phyloP scores from a whole-genome alignment of 225 moss, liverwort and hornwort species.

The Pseudoscleropodium purum region DNA sequence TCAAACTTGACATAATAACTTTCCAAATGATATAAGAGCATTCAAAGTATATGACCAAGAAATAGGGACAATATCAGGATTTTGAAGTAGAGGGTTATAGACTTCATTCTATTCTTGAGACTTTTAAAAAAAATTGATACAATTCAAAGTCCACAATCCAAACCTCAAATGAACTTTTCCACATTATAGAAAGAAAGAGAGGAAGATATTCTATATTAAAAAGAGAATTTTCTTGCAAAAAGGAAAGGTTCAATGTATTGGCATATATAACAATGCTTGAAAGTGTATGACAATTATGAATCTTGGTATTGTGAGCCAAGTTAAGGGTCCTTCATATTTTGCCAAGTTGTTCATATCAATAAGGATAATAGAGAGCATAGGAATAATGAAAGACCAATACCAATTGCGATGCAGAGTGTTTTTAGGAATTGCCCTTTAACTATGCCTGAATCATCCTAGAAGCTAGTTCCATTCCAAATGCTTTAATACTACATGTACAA shows the following conservation, averaged over 20 bases:
- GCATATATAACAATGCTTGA: background rate
- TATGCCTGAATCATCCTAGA: rapidly evolving
- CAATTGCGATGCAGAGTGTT: rapidly evolving
- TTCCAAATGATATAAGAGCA: background rate
- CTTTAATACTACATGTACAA: rapidly evolving
- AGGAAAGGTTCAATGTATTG: background rate
- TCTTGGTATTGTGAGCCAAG: background rate
- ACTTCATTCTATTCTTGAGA: background rate
- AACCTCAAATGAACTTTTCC: background rate
- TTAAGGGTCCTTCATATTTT: rapidly evolving
- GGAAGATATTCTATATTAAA: background rate
- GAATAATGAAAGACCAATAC: background rate
- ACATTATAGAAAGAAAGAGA: rapidly evolving
- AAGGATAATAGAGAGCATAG: rapidly evolving
- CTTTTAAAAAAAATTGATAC: background rate
- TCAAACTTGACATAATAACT: background rate
- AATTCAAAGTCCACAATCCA: background rate
- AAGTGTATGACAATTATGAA: background rate
- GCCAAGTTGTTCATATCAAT: rapidly evolving
- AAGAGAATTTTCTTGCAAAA: background rate
- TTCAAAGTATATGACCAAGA: rapidly evolving
- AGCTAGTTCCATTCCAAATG: background rate
- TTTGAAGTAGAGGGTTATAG: rapidly evolving
- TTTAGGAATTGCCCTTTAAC: background rate
- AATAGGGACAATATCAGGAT: rapidly evolving